Percentiles rank a stretch among this genome's conserved stretches.
Evolutionary conservation across 345 rosid genomes (phyloP).

Genomic region (Murraya paniculata): DNA sequence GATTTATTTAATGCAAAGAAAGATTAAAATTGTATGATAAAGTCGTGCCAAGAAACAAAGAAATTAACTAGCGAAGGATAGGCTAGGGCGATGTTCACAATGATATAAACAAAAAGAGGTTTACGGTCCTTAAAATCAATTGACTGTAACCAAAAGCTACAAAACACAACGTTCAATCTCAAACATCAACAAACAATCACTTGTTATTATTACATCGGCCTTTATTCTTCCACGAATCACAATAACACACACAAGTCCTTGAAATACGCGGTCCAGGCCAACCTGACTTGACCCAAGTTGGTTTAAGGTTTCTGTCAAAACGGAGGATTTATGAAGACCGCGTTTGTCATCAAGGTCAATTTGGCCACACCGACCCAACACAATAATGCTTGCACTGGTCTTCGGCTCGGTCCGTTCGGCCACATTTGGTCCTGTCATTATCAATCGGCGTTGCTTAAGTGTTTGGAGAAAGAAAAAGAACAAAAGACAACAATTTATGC

Average conservation of each 20-base stretch:
- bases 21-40: too few species aligned
- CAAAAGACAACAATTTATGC: background rate
- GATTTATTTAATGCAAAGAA: too few species aligned
- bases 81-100: too few species aligned
- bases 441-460: background rate
- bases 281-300: background rate
- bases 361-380: background rate
- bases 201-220: too few species aligned
- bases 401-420: background rate
- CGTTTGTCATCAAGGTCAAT: background rate
- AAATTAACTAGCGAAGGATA: too few species aligned
- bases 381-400: background rate
- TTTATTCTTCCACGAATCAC: too few species aligned
- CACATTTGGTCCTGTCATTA: background rate
- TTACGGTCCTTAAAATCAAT: too few species aligned
- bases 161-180: too few species aligned
- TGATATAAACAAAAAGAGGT: too few species aligned
- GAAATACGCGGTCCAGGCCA: background rate
- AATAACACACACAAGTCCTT: background rate
- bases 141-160: too few species aligned
- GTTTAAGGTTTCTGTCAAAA: background rate
- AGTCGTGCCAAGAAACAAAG: too few species aligned
- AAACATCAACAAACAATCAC: too few species aligned
- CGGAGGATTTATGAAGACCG: background rate
- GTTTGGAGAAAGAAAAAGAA: background rate